phyloP scores from a whole-genome alignment of 768 basidiomycete species.

The Phylloporus scabripes region DNA sequence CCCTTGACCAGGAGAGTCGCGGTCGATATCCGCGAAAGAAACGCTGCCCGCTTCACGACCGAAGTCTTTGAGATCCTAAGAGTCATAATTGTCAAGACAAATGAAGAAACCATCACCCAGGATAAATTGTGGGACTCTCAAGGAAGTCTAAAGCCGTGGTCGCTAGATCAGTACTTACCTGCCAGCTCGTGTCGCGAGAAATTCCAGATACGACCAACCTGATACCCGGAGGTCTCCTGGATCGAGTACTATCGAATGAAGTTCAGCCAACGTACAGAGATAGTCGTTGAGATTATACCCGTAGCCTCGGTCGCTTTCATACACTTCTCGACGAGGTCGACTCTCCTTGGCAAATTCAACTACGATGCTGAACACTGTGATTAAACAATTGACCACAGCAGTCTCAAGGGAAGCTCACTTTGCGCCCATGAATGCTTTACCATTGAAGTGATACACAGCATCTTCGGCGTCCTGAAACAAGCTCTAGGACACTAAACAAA shows the following conservation, averaged over 20 bases:
- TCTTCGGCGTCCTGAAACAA: conserved; percentile 84
- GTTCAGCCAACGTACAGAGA: conserved; percentile 11
- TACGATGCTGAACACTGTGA: conserved; percentile 58
- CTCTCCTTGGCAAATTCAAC: conserved; percentile 96
- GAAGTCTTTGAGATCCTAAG: conserved; percentile 95
- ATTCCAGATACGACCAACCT: conserved; percentile 85
- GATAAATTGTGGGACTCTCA: conserved; percentile 20
- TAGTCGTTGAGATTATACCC: conserved; percentile 39
- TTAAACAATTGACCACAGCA: background rate
- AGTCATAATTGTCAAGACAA: conserved; percentile 29
- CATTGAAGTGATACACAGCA: conserved; percentile 80
- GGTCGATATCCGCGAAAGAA: conserved; percentile 92
- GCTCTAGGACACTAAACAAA: conserved; percentile 8
- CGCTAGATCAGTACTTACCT: conserved; percentile 59
- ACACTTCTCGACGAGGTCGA: conserved; percentile 73
- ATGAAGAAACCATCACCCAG: conserved; percentile 6
- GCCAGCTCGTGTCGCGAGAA: conserved; percentile 95
- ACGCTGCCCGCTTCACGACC: conserved; percentile 92
- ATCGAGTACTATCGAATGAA: conserved; percentile 45
- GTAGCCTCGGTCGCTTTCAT: conserved; percentile 52
- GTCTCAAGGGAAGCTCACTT: conserved; percentile 35
- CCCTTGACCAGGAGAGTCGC: conserved; percentile 83
- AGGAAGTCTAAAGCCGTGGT: background rate
- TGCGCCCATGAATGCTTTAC: conserved; percentile 84
- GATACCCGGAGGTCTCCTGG: conserved; percentile 74